Evolutionary conservation across 805 yeast species (phyloP).

Genomic region (Pichia phayaonensis): DNA sequence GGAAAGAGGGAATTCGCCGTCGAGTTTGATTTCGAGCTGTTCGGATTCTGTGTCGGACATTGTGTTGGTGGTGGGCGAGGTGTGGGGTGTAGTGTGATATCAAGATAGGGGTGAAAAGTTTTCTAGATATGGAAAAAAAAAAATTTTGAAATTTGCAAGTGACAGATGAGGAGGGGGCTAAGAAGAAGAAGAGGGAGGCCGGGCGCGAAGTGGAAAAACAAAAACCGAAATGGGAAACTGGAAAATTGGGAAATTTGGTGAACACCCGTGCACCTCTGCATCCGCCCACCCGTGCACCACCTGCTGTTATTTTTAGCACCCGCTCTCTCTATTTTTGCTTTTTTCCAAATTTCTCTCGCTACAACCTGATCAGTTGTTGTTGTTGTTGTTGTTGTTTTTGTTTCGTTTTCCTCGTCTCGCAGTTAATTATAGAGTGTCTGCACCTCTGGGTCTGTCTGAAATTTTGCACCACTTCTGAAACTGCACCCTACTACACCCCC

Average conservation of each 20-base stretch:
- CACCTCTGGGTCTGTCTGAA: no score
- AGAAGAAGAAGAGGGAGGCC: not conserved
- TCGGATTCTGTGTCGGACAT: conserved; percentile 19
- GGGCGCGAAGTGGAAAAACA: not conserved
- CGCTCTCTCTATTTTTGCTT: no score
- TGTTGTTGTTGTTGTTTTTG: not conserved
- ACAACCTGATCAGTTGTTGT: no score
- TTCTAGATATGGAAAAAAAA: not conserved
- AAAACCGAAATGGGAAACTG: not conserved
- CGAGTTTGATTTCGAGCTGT: conserved; percentile 62
- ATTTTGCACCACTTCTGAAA: no score
- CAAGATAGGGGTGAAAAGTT: not conserved
- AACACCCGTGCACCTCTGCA: not conserved
- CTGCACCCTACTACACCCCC: no score
- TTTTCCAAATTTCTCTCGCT: no score
- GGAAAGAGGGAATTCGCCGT: conserved; percentile 73
- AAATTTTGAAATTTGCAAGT: not conserved
- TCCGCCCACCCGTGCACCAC: no score
- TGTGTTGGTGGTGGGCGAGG: no score
- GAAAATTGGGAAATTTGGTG: no score
- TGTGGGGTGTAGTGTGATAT: no score
- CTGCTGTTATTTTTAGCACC: not conserved
- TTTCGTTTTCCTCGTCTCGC: not conserved
- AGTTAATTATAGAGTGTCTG: no score
- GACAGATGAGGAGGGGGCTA: no score